Percentiles rank a stretch among this genome's conserved stretches.
Conservation (phyloP, 768 basidiomycete genomes). For the Macrolepiota albuminosa region DNA sequence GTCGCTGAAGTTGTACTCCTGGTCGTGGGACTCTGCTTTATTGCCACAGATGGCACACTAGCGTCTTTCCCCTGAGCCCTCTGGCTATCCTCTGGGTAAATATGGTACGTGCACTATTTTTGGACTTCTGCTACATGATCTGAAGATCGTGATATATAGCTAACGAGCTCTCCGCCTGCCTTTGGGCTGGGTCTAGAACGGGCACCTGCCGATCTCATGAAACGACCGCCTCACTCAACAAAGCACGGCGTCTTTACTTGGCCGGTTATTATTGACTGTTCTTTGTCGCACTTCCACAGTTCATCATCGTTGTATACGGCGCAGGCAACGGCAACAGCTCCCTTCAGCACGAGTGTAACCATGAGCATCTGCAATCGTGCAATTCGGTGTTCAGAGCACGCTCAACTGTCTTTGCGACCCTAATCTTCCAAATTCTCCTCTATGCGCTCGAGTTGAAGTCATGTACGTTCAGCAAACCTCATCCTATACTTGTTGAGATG, state of each 20-base stretch:
- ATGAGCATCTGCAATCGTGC: slow-evolving; percentile 20
- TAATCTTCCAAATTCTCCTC: slow-evolving; percentile 32
- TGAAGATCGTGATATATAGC: slow-evolving; percentile 8
- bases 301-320: slow-evolving; percentile 34
- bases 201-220: slow-evolving; percentile 49
- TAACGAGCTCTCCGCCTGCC: slow-evolving; percentile 47
- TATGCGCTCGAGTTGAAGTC: slow-evolving; percentile 34
- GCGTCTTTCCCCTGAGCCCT: slow-evolving; percentile 55
- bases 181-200: slow-evolving; percentile 50
- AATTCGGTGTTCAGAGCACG: slow-evolving; percentile 29
- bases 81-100: slow-evolving; percentile 50
- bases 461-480: slow-evolving; percentile 19
- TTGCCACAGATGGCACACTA: slow-evolving; percentile 36
- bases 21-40: slow-evolving; percentile 53
- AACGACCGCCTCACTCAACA: slow-evolving; percentile 34
- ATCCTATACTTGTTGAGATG: not conserved
- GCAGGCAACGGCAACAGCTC: slow-evolving; percentile 20
- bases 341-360: slow-evolving; percentile 29
- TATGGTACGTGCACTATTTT: slow-evolving; percentile 28
- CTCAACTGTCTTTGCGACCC: slow-evolving; percentile 32
- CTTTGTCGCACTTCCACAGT: slow-evolving; percentile 15
- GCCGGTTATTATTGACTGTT: slow-evolving; percentile 31
- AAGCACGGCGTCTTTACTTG: slow-evolving; percentile 34
- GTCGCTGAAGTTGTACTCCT: slow-evolving; percentile 51
- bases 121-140: not conserved